Evolutionary conservation across 805 yeast species (phyloP).

Genomic region (Torulaspora maleeae): DNA sequence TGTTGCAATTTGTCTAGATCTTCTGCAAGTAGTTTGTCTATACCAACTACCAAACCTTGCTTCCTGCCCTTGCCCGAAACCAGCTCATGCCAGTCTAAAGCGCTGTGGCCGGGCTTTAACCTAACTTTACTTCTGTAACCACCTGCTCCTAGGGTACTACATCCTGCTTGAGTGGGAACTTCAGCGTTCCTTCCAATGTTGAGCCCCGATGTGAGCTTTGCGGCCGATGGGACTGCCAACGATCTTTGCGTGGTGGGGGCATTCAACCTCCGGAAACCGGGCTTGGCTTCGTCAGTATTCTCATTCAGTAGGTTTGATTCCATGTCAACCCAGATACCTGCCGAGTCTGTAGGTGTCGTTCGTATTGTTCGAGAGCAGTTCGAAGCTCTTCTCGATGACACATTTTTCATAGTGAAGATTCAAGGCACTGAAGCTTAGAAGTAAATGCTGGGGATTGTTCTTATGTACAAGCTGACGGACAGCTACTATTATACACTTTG

Average conservation of each 20-base stretch:
- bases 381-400: neutral
- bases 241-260: slow-evolving; percentile 2
- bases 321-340: neutral
- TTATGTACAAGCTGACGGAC: neutral
- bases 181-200: neutral
- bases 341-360: neutral
- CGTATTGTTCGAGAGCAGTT: neutral
- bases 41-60: slow-evolving; percentile 23
- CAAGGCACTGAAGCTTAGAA: too few species aligned
- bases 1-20: slow-evolving; percentile 13
- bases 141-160: slow-evolving; percentile 21
- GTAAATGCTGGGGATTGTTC: neutral
- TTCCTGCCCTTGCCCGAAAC: slow-evolving; percentile 13
- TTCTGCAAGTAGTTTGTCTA: slow-evolving; percentile 12
- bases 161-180: slow-evolving; percentile 15
- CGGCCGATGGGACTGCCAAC: slow-evolving; percentile 2
- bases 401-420: neutral
- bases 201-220: slow-evolving; percentile 1
- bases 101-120: slow-evolving; percentile 35
- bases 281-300: neutral
- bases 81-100: slow-evolving; percentile 33
- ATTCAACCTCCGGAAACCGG: slow-evolving; percentile 4
- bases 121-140: slow-evolving; percentile 33
- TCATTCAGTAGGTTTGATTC: slow-evolving; percentile 1
- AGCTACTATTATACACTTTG: neutral